Evolutionary conservation across 306 rosid genomes (phyloP), one percentile per base, ranked within the genome.

Genomic region (Clitoria ternatea): DNA sequence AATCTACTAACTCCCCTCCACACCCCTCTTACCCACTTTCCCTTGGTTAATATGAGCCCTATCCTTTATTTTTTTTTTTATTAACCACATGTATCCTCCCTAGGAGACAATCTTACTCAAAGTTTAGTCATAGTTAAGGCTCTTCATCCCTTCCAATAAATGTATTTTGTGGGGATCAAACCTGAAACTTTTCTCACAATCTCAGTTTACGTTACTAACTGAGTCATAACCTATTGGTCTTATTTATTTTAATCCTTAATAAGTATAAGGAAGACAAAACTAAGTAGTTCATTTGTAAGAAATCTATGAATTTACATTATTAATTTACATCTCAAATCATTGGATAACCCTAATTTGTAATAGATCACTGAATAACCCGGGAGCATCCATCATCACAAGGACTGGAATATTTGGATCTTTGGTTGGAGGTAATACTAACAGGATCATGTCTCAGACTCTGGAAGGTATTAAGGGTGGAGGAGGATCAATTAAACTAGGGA

Each of bases 401-500:
- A 7, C 53, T 72, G 36, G 37, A 63, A 65, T 63, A 69, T 75
- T 70, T 27, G 53, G 67, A 81, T 66, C 30, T 53, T 60, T 22
- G 12, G 26, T 72, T 59, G 57, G 63, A 79, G 76, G 74, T 50
- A 6, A 12, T 50, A 23, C 36, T 54, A 73, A 76, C 67, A 36
- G 59, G 61, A 75, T 70, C 74, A 87, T 91, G 99, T 90, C 89
- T 86, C 90, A 86, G 74, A 82, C 81, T 27, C 73, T 86, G 44
- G 89, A 95, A 80, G 74, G 84, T 57, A 78, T 83, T 15, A 91
- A 87, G 71, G 90, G 87, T 13, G 87, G 97, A 73, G 96, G 96
- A 63, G 96, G 92, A 57, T 89, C 97, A 75, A 82, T 95, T 75
- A 87, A 77, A 72, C 76, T 95, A 4, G 97, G 99, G 66, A 77